Conservation (phyloP, 2,329 filamentous ascomycete genomes). For the Xylaria sp. region DNA sequence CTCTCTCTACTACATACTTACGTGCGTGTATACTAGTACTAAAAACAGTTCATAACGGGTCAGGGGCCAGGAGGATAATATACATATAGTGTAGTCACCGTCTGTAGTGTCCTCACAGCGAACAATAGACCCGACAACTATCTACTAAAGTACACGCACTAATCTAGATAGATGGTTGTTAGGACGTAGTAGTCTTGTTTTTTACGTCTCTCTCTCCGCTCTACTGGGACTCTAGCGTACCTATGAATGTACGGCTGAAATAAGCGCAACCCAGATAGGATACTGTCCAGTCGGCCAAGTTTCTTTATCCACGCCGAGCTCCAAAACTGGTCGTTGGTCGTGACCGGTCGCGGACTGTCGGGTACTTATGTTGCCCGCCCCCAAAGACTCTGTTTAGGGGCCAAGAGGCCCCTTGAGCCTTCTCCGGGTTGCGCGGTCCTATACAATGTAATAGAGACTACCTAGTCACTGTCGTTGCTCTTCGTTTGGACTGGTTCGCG, state of each 20-base stretch:
- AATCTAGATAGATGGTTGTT: neutral
- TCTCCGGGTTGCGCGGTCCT: conserved; percentile 12
- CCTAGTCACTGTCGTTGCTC: neutral
- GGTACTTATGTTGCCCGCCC: neutral
- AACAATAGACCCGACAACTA: conserved; percentile 3
- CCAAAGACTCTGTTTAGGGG: neutral
- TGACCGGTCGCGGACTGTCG: neutral
- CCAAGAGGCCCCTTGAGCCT: neutral
- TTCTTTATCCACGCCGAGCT: neutral
- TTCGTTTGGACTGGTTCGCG: neutral
- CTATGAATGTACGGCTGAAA: conserved; percentile 3
- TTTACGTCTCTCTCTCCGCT: neutral
- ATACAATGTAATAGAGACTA: neutral
- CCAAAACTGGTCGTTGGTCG: neutral
- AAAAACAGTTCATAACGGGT: neutral
- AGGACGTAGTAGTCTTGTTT: neutral
- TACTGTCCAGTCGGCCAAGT: neutral
- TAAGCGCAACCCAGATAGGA: neutral
- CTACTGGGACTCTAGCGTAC: neutral
- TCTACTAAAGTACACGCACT: neutral
- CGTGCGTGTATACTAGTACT: too few relatives aligned
- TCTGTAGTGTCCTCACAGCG: too few relatives aligned
- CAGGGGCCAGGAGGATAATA: neutral
- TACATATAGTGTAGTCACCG: neutral
- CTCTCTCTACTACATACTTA: too few relatives aligned